These are phyloP conservation scores for Fagus crenata DNA, from an alignment of 306 rosid species.

Conservation along the genomic window DNA sequence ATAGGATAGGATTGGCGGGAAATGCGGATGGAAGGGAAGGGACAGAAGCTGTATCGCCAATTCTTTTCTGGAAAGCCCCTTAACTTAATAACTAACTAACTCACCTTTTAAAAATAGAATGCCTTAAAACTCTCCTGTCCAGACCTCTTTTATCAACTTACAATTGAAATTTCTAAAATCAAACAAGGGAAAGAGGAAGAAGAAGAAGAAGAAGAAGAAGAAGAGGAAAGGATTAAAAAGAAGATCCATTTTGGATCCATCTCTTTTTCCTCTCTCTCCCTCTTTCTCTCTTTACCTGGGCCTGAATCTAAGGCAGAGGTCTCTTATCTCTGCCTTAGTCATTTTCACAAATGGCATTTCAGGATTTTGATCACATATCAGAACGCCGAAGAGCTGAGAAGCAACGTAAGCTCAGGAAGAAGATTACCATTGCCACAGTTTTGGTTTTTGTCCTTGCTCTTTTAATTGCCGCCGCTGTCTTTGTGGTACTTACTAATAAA, in stretches of 20 bases:
- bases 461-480: conserved; percentile 38
- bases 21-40: conserved; percentile 31
- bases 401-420: conserved; percentile 42
- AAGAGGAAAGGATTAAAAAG: conserved; percentile 11
- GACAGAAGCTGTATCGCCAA: neutral
- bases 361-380: conserved; percentile 75
- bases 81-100: conserved; percentile 15
- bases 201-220: neutral
- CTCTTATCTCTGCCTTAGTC: conserved; percentile 73
- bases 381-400: conserved; percentile 63
- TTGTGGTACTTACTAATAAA: conserved; percentile 17
- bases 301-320: conserved; percentile 73
- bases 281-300: conserved; percentile 18
- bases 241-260: neutral
- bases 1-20: conserved; percentile 20
- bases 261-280: conserved; percentile 16
- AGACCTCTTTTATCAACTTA: conserved; percentile 16
- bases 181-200: neutral
- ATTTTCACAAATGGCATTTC: conserved; percentile 59
- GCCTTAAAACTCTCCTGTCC: conserved; percentile 66
- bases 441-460: conserved; percentile 35
- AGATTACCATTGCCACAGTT: conserved; percentile 44
- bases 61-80: neutral
- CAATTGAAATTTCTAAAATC: conserved; percentile 23
- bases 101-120: conserved; percentile 35